These are phyloP conservation scores for Lophiostoma macrostomum DNA, from an alignment of 495 filamentous ascomycete species.

Conservation along the genomic window DNA sequence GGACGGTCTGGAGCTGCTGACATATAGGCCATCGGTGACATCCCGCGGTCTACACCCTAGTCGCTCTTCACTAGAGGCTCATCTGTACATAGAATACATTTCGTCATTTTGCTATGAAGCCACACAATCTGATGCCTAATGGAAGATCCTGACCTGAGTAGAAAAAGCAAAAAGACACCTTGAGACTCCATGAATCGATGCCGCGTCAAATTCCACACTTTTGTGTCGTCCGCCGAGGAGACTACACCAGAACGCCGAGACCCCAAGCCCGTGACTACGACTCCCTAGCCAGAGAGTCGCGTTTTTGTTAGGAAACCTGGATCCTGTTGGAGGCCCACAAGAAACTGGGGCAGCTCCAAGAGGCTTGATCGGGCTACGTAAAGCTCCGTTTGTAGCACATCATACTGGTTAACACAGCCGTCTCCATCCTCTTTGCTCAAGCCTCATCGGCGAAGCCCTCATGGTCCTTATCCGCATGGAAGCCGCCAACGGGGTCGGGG, in stretches of 20 bases:
- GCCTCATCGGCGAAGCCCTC: conserved; percentile 20
- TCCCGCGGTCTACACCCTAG: too few relatives aligned
- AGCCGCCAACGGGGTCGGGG: conserved; percentile 10
- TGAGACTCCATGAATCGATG: not conserved
- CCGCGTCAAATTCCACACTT: too few relatives aligned
- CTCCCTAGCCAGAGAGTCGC: too few relatives aligned
- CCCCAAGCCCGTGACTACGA: too few relatives aligned
- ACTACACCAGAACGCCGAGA: too few relatives aligned
- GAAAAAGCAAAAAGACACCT: not conserved
- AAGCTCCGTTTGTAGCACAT: not conserved
- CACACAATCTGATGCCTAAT: too few relatives aligned
- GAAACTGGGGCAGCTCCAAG: not conserved
- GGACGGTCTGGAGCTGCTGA: too few relatives aligned
- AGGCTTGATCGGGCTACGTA: not conserved
- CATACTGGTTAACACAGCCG: not conserved
- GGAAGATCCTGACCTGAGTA: too few relatives aligned
- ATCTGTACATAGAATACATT: not conserved
- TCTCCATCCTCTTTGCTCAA: not conserved
- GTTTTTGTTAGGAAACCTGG: not conserved
- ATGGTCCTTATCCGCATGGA: conserved; percentile 16
- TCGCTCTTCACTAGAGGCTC: too few relatives aligned
- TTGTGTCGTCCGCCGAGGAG: too few relatives aligned
- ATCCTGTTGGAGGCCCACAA: not conserved
- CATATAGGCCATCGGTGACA: too few relatives aligned
- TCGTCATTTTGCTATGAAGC: not conserved